Base-by-base conservation (phyloP, 371 early-diverging fungal genomes). In the Mucor plumbeus region DNA sequence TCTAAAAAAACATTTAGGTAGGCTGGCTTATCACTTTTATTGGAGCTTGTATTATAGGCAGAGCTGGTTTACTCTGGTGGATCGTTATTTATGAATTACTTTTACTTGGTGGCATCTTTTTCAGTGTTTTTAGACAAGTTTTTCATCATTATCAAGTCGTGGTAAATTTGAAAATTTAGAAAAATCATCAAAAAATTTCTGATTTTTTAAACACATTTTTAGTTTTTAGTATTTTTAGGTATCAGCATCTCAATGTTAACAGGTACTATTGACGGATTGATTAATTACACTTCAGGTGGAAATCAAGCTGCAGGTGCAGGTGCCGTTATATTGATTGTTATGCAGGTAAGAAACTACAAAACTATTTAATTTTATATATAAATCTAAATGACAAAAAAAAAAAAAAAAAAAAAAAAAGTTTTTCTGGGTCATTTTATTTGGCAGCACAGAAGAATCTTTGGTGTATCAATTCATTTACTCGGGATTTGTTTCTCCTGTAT, bases 371-470 rank as follows among this genome's bases (percentile, higher is more conserved):
- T 26, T 26, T 26, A 26, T 26, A 1, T 3, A 26, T 26, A 26
- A 26, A 38, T 38, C 38, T 38, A 38, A 38, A 7, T 11, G 11
- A 7, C 38, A 53, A 63, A 39, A 26, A 26, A 26, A 26, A 26
- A 26, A 26, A 26, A 26, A 26, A 26, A 26, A 26, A 26, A 26
- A 26, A 26, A 26, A 26, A 6, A 44, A 78, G 77, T 75, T 80
- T 59, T 61, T 80, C 43, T 82, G 83, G 83, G 73, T 82, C 8
- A 73, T 80, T 59, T 61, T 80, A n/a, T 82, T 78, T 59, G 80
- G 80, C 19, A 77, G 79, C 61, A 68, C 78, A 70, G 74, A 75
- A 19, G 72, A 79, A 19, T 76, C 74, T 40, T 73, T 81, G 59
- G 69, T 84, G 48, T 78, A 80, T 77, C 82, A 71, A 67, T 64